phyloP scores from a whole-genome alignment of 2,329 filamentous ascomycete genomes.

The Aaosphaeria arxii region DNA sequence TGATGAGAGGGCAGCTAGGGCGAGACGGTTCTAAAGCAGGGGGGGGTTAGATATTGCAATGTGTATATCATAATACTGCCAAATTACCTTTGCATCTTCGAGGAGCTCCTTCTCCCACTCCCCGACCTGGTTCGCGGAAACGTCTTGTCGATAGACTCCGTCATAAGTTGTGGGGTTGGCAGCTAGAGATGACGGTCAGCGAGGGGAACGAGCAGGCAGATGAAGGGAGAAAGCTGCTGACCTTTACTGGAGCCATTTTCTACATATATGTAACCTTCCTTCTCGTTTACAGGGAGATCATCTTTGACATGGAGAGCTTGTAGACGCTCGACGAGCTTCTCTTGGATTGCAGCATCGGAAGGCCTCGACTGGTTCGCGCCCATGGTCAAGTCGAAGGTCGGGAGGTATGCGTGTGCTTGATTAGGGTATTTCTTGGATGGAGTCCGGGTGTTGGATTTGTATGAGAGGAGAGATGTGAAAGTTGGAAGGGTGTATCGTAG shows the following conservation, averaged over 20 bases:
- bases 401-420: background rate
- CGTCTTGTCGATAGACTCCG: constrained; percentile 27
- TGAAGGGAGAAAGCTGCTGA: background rate
- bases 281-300: constrained; percentile 39
- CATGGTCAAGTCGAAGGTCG: constrained; percentile 17
- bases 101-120: constrained; percentile 63
- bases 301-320: constrained; percentile 46
- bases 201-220: too few species aligned
- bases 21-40: constrained; percentile 61
- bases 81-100: constrained; percentile 60
- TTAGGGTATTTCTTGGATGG: background rate
- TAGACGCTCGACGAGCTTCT: constrained; percentile 41
- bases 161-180: constrained; percentile 20
- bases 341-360: constrained; percentile 33
- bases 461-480: background rate
- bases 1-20: constrained; percentile 68
- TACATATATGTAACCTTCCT: constrained; percentile 56
- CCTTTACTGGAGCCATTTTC: constrained; percentile 41
- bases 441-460: background rate
- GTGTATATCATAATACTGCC: background rate
- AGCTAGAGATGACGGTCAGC: background rate
- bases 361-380: constrained; percentile 33
- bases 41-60: background rate
- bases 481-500: background rate
- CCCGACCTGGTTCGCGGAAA: constrained; percentile 53